Evolutionary conservation across 768 basidiomycete genomes (phyloP).

Genomic region (Lentinula sp.): DNA sequence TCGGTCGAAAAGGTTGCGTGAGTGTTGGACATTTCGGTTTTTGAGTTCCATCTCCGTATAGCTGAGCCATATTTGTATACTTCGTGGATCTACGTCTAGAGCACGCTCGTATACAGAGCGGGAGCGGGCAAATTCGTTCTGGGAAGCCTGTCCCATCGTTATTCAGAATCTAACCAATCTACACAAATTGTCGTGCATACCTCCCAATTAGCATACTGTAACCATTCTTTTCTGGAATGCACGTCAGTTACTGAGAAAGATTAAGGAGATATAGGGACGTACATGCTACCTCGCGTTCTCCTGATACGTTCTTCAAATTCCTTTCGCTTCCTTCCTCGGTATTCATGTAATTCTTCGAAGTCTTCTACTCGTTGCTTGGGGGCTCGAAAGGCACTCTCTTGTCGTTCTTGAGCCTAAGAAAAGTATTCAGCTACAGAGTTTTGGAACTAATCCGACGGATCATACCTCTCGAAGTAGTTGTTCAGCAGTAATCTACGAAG

Average conservation of each 20-base stretch:
- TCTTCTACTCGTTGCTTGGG: slow-evolving; percentile 96
- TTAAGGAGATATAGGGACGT: neutral
- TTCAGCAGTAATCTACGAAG: slow-evolving; percentile 87
- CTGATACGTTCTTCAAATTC: slow-evolving; percentile 90
- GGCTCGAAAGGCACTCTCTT: slow-evolving; percentile 86
- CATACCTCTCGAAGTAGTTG: slow-evolving; percentile 90
- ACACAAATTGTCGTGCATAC: slow-evolving; percentile 25
- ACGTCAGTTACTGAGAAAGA: neutral
- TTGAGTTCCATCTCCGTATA: slow-evolving; percentile 99
- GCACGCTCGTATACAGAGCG: slow-evolving; percentile 96
- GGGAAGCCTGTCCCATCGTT: slow-evolving; percentile 58
- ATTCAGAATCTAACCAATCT: slow-evolving; percentile 3
- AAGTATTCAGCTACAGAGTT: neutral
- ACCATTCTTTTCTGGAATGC: slow-evolving; percentile 69
- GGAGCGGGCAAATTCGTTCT: slow-evolving; percentile 93
- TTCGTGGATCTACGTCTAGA: slow-evolving; percentile 88
- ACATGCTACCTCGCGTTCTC: slow-evolving; percentile 78
- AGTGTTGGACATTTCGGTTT: slow-evolving; percentile 94
- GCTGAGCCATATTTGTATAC: slow-evolving; percentile 86
- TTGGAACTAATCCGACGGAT: neutral
- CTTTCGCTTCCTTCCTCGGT: slow-evolving; percentile 85
- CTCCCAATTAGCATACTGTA: slow-evolving; percentile 86
- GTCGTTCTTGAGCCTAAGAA: slow-evolving; percentile 88
- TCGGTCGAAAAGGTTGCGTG: slow-evolving; percentile 94
- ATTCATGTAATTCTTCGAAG: slow-evolving; percentile 88